Evolutionary conservation across 2,329 filamentous ascomycete species (phyloP), one percentile per base, ranked within the genome.

Genomic region (Trichoderma sp.): DNA sequence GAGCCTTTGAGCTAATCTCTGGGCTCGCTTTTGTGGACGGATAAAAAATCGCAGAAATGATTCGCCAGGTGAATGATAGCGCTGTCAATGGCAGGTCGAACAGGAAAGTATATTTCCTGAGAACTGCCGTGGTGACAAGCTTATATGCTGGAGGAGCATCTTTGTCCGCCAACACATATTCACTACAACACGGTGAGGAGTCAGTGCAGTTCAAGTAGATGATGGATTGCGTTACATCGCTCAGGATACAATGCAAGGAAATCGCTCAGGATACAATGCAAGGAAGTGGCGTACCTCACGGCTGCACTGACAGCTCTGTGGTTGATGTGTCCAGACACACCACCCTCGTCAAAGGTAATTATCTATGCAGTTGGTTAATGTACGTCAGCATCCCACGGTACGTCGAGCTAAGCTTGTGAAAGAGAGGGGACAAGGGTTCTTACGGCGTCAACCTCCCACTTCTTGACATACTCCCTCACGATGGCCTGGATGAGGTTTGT

Each of bases 271-370:
- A 61, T 36, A 20, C 32, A 67, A 50, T 17, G 50, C 36, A 20
- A 6, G 17, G 73, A 34, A 13, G 26, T 62, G 57, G n/a, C 77
- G 70, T 77, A 83, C 81, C 74, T 78, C 36, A 83, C 77, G 3
- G 80, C 82, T 17, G 77, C 77, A 74, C 79, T 82, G 64, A 83
- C 80, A 17, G 81, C 81, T 23, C 80, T 73, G 70, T 83, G 82
- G 67, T 83, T 83, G 65, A 83, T 77, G 68, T 83, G 81, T 6
- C 80, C 80, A 1, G 80, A 82, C 6, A 83, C 78, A 17, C 81
- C 82, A 28, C 79, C 79, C n/a, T 80, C 71, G 55, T 83, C 82
- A 71, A 83, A 83, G 0, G 81, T 83, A 64, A 83, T 77, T 66
- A 83, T 82, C 79, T 76, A 50, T 57, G 13, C 78, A 13, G 3